Base-by-base conservation (phyloP, 1,139 yeast genomes). In the Zygoascus meyerae region DNA sequence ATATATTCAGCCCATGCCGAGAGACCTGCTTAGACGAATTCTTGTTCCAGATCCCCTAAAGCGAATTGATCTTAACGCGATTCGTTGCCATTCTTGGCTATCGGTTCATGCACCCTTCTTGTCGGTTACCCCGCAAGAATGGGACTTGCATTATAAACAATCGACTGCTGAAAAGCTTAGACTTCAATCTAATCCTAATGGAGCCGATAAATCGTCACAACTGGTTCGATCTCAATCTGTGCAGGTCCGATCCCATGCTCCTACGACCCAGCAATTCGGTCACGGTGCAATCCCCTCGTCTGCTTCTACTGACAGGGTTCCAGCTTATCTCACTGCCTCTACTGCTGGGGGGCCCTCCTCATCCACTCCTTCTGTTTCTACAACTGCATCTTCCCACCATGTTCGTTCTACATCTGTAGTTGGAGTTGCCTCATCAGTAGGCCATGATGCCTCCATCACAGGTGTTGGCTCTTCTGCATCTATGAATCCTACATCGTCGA, bases 61-160 rank as follows among this genome's bases (percentile, higher is more conserved):
- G 58, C 79, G 99, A 65, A 77, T 86, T 36, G 72, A 71, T 40
- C 73, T 92, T 55, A 74, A 75, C 55, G 82, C 80, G 45, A 82
- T 92, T 21, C 75, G 92, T 56, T 73, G 78, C 32, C 98, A 92
- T 66, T 81, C 86, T 29, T 92, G 98, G 97, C 67, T 92, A 48
- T 73, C 83, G 14, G 83, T 87, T 6, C 90, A 90, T 67, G 81
- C 82, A 11, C 81, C 82, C 55, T 83, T 90, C 68, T 70, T 92
- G 55, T 79, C 95, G 0, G 83, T 89, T 30, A 78, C 94, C 34
- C 95, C 95, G 47, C 76, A 77, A 4, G 96, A 90, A 63, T 92
- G 97, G 97, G 97, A 92, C 48, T 56, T 57, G 33, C 53, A 58
- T 45, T 61, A 56, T 44, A 34, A 53, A 28, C 41, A 49, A 4